Base-by-base conservation (phyloP, 257 asterid genomes). In the Leptodermis oblonga region DNA sequence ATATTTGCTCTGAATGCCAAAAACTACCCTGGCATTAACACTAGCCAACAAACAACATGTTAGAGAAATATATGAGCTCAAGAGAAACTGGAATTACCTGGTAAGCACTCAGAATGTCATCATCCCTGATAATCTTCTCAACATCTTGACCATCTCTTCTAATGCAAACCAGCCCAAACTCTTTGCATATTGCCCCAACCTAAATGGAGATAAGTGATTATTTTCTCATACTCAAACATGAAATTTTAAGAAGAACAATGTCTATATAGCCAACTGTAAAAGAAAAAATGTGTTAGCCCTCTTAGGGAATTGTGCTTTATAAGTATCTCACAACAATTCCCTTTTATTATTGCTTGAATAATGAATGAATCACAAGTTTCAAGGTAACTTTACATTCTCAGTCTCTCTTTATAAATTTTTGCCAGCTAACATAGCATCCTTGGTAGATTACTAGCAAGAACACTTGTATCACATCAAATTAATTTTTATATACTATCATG, bases 141-240 rank as follows among this genome's bases (percentile, higher is more conserved):
- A 90, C 84, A 80, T 93, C 91, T 62, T 83, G 96, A 52, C 86
- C 87, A 63, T 68, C 89, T 85, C 99, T 84, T 33, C 92, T 84
- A 12, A 93, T 78, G 68, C 99, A 93, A 55, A 88, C 92, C 91
- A 93, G 78, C 23, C 97, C 96, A 25, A 85, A 93, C 77, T 93
- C 99, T 69, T 80, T 78, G 68, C 96, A 88, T 45, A 90, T 90
- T 46, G 78, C 68, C 70, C 76, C 70, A 14, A 93, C 97, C 99
- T 93, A 68, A 73, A 58, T 3, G 45, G 56, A 70, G 25, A 30
- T 26, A 62, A 25, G 28, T 9, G 67, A 25, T 36, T 65, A 45
- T 61, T 60, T 30, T 31, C 34, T 36, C 51, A 66, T 58, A 42
- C 5, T 58, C 41, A 1, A 7, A 42, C 45, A 46, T 4, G 41